phyloP scores from a whole-genome alignment of 305 asterid species.

The Withania somnifera region DNA sequence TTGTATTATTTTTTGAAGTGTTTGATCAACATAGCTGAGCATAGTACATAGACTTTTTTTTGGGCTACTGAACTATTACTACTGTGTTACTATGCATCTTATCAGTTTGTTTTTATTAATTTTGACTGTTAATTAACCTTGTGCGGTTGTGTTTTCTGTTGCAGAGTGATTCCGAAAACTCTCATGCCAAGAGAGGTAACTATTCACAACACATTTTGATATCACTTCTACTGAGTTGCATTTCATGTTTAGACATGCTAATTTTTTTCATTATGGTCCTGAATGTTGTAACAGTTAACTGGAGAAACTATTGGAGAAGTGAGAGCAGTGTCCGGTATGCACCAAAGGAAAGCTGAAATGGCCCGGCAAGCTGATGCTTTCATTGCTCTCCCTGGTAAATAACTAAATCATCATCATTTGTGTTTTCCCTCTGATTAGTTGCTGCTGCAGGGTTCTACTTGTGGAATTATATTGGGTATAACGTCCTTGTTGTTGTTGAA shows the following conservation, averaged over 20 bases:
- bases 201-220: background rate
- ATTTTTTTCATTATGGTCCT: background rate
- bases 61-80: no score
- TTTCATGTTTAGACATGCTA: background rate
- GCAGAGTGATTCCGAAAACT: slow-evolving; percentile 61
- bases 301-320: slow-evolving; percentile 82
- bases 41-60: no score
- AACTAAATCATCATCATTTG: no score
- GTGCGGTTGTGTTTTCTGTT: background rate
- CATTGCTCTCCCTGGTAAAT: slow-evolving; percentile 84
- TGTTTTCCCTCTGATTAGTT: background rate
- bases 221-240: background rate
- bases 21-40: background rate
- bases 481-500: background rate
- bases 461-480: no score
- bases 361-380: slow-evolving; percentile 92
- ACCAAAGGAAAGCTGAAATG: slow-evolving; percentile 93
- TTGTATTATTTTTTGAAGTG: background rate
- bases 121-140: background rate
- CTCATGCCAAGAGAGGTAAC: slow-evolving; percentile 58
- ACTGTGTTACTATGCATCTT: no score
- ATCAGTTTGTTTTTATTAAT: background rate
- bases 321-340: slow-evolving; percentile 78
- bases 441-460: background rate
- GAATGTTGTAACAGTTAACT: slow-evolving; percentile 36